Conservation (phyloP, 2,329 filamentous ascomycete genomes). For the Fusarium armeniacum region DNA sequence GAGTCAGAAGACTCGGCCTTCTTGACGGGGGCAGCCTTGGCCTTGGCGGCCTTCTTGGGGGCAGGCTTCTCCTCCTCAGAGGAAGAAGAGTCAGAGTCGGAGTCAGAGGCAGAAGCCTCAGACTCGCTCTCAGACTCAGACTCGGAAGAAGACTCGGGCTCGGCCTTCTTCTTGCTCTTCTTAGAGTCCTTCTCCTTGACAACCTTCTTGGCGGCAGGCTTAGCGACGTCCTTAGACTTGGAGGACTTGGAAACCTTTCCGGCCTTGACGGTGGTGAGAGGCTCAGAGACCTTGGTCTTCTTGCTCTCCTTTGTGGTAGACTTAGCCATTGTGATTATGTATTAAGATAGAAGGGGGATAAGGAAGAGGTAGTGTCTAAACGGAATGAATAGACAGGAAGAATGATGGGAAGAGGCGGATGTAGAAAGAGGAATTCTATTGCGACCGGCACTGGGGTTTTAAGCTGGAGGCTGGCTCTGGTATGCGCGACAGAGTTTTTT, state of each 20-base stretch:
- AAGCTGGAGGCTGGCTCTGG: constrained; percentile 46
- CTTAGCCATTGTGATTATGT: constrained; percentile 71
- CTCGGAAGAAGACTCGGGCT: constrained; percentile 60
- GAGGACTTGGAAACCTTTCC: constrained; percentile 75
- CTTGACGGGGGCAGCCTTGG: constrained; percentile 52
- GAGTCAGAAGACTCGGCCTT: constrained; percentile 51
- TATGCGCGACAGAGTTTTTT: constrained; percentile 41
- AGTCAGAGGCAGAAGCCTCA: constrained; percentile 57
- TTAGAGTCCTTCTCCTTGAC: constrained; percentile 63
- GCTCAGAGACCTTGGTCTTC: constrained; percentile 67
- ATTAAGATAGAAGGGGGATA: constrained; percentile 31
- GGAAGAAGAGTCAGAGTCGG: constrained; percentile 51
- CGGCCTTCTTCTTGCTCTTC: constrained; percentile 63
- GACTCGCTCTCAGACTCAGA: constrained; percentile 58
- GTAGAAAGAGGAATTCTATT: constrained; percentile 30
- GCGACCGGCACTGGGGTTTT: constrained; percentile 42
- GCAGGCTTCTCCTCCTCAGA: constrained; percentile 57
- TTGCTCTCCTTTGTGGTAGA: constrained; percentile 70
- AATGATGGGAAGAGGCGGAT: constrained; percentile 43
- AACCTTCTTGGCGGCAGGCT: constrained; percentile 68
- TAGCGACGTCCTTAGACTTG: constrained; percentile 76
- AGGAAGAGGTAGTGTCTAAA: constrained; percentile 25
- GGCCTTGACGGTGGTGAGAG: constrained; percentile 71
- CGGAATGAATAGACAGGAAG: constrained; percentile 22
- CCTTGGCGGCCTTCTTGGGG: constrained; percentile 56